phyloP scores from a whole-genome alignment of 257 asterid genomes.

The Przewalskia tangutica region DNA sequence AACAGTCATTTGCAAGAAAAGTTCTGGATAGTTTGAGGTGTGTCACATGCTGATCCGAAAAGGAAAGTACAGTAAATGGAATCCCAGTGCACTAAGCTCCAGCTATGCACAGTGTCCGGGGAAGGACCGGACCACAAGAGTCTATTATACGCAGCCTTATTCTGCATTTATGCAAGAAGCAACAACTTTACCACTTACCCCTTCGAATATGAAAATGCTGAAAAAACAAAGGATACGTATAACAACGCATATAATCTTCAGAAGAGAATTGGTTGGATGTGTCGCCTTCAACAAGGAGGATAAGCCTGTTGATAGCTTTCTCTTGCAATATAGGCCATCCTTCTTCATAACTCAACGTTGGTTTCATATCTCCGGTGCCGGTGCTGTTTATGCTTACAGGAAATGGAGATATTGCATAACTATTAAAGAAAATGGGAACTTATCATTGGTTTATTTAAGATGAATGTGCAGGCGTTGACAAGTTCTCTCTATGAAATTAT shows the following conservation, averaged over 20 bases:
- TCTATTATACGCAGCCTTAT: too few species aligned
- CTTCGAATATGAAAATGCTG: background rate
- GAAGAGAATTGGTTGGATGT: conserved; percentile 9
- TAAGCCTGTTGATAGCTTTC: conserved; percentile 20
- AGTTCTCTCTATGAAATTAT: background rate
- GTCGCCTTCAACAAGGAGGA: conserved; percentile 9
- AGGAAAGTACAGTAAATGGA: too few species aligned
- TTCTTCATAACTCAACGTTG: conserved; percentile 18
- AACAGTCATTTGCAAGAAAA: too few species aligned
- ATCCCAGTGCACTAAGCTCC: too few species aligned
- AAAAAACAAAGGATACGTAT: conserved; percentile 20
- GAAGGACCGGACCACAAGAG: too few species aligned
- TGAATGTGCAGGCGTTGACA: background rate
- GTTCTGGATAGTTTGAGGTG: too few species aligned
- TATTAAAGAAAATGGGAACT: too few species aligned
- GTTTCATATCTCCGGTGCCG: background rate
- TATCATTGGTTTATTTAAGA: background rate
- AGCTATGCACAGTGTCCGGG: too few species aligned
- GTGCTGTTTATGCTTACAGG: background rate
- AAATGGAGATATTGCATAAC: background rate
- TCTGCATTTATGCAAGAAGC: too few species aligned
- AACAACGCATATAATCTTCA: conserved; percentile 20
- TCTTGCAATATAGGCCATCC: conserved; percentile 34
- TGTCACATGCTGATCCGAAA: too few species aligned
- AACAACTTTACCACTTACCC: too few species aligned